Evolutionary conservation across 2,329 filamentous ascomycete genomes (phyloP).

Genomic region (Trichoderma atroviride): DNA sequence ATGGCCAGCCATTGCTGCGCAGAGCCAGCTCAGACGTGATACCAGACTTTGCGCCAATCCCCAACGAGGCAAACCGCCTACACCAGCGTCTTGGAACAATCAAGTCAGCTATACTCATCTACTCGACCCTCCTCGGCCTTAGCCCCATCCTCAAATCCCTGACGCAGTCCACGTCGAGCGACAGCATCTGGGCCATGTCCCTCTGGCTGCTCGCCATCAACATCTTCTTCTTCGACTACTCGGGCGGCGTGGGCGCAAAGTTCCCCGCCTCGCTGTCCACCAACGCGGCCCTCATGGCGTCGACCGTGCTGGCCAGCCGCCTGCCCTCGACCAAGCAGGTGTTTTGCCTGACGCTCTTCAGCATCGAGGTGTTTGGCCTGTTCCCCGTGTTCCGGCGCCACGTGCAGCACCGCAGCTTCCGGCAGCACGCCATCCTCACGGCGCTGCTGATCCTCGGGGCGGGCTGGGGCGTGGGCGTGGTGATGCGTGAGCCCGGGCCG

Average conservation of each 20-base stretch:
- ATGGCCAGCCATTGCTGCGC: constrained; percentile 32
- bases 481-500: constrained; percentile 51
- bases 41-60: constrained; percentile 36
- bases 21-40: constrained; percentile 39
- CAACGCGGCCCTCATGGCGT: constrained; percentile 95
- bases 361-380: constrained; percentile 93
- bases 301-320: constrained; percentile 87
- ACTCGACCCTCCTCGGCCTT: constrained; percentile 86
- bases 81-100: constrained; percentile 71
- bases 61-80: constrained; percentile 45
- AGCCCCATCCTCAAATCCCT: constrained; percentile 95
- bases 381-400: constrained; percentile 97
- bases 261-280: constrained; percentile 81
- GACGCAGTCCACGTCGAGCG: constrained; percentile 87
- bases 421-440: constrained; percentile 77
- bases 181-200: constrained; percentile 97
- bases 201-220: constrained; percentile 93
- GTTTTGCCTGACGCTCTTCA: constrained; percentile 92
- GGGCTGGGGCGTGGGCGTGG: constrained; percentile 73
- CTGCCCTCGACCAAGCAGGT: constrained; percentile 90
- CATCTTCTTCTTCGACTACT: constrained; percentile 98
- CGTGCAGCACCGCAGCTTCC: constrained; percentile 78
- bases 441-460: constrained; percentile 76
- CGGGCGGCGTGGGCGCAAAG: constrained; percentile 64
- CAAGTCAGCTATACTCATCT: constrained; percentile 91